These are phyloP conservation scores for Botrytis pseudocinerea DNA, from an alignment of 2,329 filamentous ascomycete genomes.

Conservation along the genomic window DNA sequence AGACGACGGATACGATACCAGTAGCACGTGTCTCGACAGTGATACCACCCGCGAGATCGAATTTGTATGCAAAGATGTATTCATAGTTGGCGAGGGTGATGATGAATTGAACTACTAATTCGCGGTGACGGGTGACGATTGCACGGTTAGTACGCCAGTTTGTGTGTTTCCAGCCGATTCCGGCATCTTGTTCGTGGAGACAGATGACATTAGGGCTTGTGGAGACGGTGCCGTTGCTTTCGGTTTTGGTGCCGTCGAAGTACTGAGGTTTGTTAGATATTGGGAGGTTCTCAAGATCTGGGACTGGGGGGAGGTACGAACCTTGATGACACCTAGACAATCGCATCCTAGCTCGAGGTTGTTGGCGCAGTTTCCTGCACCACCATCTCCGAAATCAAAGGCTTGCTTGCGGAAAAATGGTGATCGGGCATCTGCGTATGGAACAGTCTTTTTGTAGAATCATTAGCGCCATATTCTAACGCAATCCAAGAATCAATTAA, in stretches of 20 bases:
- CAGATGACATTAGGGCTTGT: slow-evolving; percentile 62
- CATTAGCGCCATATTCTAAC: background rate
- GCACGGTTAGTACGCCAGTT: slow-evolving; percentile 65
- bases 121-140: slow-evolving; percentile 60
- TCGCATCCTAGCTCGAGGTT: slow-evolving; percentile 68
- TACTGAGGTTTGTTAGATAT: slow-evolving; percentile 44
- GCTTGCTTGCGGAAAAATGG: slow-evolving; percentile 67
- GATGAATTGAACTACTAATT: slow-evolving; percentile 67
- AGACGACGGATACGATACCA: slow-evolving; percentile 58
- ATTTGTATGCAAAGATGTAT: slow-evolving; percentile 65
- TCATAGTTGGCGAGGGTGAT: slow-evolving; percentile 72
- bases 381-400: slow-evolving; percentile 68
- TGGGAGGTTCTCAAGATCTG: background rate
- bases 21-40: slow-evolving; percentile 64
- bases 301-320: background rate
- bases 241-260: slow-evolving; percentile 56
- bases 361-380: slow-evolving; percentile 64
- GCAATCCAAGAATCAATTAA: background rate
- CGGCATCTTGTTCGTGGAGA: slow-evolving; percentile 68
- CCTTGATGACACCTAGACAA: slow-evolving; percentile 61
- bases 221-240: slow-evolving; percentile 54
- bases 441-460: background rate
- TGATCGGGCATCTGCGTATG: slow-evolving; percentile 51
- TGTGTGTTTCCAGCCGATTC: slow-evolving; percentile 70
- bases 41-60: slow-evolving; percentile 63